Evolutionary conservation across 108 stramenopile genomes (phyloP), one percentile per base, ranked within the genome.

Genomic region (Cylindrotheca closterium): DNA sequence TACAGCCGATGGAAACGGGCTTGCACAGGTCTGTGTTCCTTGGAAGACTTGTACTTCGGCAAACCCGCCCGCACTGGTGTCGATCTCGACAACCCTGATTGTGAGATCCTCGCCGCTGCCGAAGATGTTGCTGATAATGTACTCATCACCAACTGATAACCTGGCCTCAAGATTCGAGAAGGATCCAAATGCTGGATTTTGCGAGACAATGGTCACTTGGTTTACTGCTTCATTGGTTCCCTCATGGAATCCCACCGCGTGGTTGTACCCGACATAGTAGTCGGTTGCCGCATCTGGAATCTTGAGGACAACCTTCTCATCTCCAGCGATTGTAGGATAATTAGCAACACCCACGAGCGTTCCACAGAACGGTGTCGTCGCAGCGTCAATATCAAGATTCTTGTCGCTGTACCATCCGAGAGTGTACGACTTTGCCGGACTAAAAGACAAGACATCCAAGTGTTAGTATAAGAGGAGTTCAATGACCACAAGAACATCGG

Each of bases 361-460:
- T 54, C 54, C 63, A 65, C 0, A 19, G 34, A 47, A 62, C 47
- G 0, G 49, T 58, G 4, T 34, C 23, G 18, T 73, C 59, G 61
- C 32, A 61, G 45, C 58, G 60, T 49, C 12, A 25, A 30, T 37
- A 53, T 63, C 30, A 34, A 42, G 23, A 19, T 54, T 58, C 5
- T 53, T 33, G 22, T 71, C 68, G 30, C 49, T 7, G 31, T 64
- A 85, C 82, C 82, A 83, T 3, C 76, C 76, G 2, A 74, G 32
- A 26, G 74, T 66, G 67, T 48, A 74, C 4, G 28, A 63, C 54
- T 86, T 83, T 27, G 76, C 77, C 17, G 58, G 65, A 33, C n/a
- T n/a, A n/a, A n/a, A n/a, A n/a, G n/a, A n/a, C n/a, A n/a, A n/a
- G n/a, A n/a, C n/a, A n/a, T n/a, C n/a, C n/a, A n/a, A n/a, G n/a